Percentiles rank a stretch among this genome's conserved stretches.
Evolutionary conservation across 2,329 filamentous ascomycete species (phyloP).

Genomic region (Fusarium sp.): DNA sequence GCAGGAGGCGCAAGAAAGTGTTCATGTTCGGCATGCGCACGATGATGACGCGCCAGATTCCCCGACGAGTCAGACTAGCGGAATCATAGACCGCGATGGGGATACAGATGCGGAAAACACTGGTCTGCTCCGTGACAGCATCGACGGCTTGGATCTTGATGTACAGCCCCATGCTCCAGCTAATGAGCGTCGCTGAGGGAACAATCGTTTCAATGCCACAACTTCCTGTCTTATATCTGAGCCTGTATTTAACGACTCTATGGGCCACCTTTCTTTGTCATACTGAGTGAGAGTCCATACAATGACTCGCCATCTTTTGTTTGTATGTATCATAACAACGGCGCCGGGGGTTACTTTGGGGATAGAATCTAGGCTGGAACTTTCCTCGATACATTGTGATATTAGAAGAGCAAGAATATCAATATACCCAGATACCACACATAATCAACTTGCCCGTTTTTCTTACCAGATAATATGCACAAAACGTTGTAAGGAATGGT

Average conservation of each 20-base stretch:
- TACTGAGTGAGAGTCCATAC: constrained; percentile 13
- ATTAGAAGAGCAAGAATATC: constrained; percentile 11
- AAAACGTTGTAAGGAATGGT: neutral
- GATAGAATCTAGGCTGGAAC: constrained; percentile 11
- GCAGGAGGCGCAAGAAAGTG: constrained; percentile 71
- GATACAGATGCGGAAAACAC: constrained; percentile 57
- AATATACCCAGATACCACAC: constrained; percentile 40
- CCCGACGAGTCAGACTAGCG: constrained; percentile 52
- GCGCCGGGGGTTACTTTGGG: constrained; percentile 10
- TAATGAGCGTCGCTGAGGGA: constrained; percentile 31
- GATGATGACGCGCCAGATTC: constrained; percentile 44
- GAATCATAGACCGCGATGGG: constrained; percentile 56
- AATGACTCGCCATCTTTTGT: constrained; percentile 23
- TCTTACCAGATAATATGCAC: neutral
- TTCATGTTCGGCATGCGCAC: constrained; percentile 55
- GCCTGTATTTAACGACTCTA: constrained; percentile 28
- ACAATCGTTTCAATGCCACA: constrained; percentile 20
- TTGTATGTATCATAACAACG: constrained; percentile 33
- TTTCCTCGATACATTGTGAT: neutral
- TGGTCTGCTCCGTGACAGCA: constrained; percentile 56
- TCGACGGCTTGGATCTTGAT: constrained; percentile 51
- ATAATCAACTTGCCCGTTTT: neutral
- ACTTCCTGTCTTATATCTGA: constrained; percentile 21
- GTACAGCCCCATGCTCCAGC: constrained; percentile 37
- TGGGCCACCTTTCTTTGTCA: constrained; percentile 20